phyloP scores from a whole-genome alignment of 257 asterid genomes.

The Solanum infundibuliforme region DNA sequence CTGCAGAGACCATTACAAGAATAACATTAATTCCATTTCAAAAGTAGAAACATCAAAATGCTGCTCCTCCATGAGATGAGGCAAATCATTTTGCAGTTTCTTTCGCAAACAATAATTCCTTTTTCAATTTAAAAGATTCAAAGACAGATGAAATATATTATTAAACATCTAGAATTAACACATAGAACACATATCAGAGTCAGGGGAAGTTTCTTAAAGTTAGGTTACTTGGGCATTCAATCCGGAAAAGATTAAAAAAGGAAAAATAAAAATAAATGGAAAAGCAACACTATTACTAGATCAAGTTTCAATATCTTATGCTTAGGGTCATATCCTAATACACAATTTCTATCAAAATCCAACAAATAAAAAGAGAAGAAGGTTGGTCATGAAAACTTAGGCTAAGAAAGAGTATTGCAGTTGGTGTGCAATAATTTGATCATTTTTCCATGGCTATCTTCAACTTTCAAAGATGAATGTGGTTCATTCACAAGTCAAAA shows the following conservation, averaged over 20 bases:
- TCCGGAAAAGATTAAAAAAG: neutral
- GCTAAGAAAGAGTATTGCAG: neutral
- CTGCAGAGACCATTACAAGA: conserved; percentile 22
- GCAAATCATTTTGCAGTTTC: neutral
- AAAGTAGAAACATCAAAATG: neutral
- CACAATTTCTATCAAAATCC: too few species aligned
- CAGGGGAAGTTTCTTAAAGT: neutral
- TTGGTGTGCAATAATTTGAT: neutral
- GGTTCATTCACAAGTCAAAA: neutral
- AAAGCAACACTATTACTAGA: neutral
- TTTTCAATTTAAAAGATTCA: neutral
- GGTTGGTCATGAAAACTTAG: neutral
- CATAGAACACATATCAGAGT: neutral
- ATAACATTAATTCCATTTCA: conserved; percentile 1
- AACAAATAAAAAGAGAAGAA: neutral
- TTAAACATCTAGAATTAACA: neutral
- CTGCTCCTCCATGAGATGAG: neutral
- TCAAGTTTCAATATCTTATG: neutral
- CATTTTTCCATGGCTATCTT: neutral
- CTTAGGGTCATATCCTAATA: neutral
- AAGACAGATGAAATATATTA: neutral
- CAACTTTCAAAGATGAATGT: neutral
- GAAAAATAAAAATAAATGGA: too few species aligned
- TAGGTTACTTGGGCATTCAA: neutral
- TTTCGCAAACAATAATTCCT: neutral